phyloP scores from a whole-genome alignment of 148 eudicot genomes.

The Heliamphora exappendiculata region DNA sequence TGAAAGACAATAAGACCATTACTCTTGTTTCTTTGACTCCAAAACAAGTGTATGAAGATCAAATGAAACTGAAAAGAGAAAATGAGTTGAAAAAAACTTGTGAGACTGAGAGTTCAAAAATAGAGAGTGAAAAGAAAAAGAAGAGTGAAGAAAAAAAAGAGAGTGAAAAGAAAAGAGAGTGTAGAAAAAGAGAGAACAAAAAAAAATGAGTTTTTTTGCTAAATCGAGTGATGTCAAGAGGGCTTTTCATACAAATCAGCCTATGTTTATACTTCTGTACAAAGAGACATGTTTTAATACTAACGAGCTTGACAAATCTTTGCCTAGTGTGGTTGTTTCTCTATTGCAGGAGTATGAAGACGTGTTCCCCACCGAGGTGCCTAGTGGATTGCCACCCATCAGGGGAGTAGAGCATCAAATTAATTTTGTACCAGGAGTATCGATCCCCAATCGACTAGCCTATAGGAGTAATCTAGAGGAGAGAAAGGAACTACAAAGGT shows the following conservation, averaged over 20 bases:
- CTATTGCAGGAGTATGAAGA: not conserved
- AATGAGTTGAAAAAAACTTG: not conserved
- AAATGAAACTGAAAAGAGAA: not conserved
- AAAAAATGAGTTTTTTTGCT: not conserved
- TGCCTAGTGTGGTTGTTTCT: not conserved
- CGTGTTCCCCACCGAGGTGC: not conserved
- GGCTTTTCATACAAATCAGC: not conserved
- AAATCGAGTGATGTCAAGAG: not conserved
- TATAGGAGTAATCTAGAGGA: not conserved
- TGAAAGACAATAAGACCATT: not conserved
- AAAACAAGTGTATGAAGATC: not conserved
- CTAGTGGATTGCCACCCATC: constrained; percentile 1
- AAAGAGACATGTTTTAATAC: not conserved
- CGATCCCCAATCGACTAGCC: not conserved
- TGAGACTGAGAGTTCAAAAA: not conserved
- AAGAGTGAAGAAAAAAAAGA: not conserved
- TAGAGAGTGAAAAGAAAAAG: not conserved
- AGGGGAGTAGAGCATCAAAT: constrained; percentile 2
- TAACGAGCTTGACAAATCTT: not conserved
- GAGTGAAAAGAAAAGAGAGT: not conserved
- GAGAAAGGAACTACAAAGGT: constrained; percentile 8
- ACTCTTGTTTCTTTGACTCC: not conserved
- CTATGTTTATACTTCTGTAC: not conserved
- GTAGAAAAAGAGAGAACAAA: not conserved
- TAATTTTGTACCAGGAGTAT: not conserved